phyloP scores from a whole-genome alignment of 2,329 filamentous ascomycete genomes.

The Colletotrichum incanum region DNA sequence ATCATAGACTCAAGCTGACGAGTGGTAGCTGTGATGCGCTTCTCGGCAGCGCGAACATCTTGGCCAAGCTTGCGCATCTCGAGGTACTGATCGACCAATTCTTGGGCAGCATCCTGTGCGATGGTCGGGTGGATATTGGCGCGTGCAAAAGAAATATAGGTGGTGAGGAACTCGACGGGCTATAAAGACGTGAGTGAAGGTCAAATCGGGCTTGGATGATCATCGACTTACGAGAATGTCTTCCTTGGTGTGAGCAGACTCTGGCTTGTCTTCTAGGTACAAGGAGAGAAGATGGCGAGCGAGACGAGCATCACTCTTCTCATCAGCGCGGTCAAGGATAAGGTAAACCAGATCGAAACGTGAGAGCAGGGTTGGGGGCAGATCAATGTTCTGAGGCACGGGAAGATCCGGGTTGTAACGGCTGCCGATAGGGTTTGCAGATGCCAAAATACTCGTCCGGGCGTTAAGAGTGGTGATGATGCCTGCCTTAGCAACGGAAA shows the following conservation, averaged over 20 bases:
- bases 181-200: slow-evolving; percentile 55
- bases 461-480: slow-evolving; percentile 98
- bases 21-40: slow-evolving; percentile 97
- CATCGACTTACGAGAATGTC: slow-evolving; percentile 82
- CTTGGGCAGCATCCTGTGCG: slow-evolving; percentile 83
- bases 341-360: slow-evolving; percentile 98
- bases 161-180: slow-evolving; percentile 95
- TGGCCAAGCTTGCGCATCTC: slow-evolving; percentile 95
- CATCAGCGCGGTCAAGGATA: slow-evolving; percentile 93
- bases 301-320: slow-evolving; percentile 88
- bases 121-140: slow-evolving; percentile 87
- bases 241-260: slow-evolving; percentile 80
- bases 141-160: slow-evolving; percentile 97
- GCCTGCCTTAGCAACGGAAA: slow-evolving; percentile 89
- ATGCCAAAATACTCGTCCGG: slow-evolving; percentile 94
- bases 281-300: slow-evolving; percentile 95
- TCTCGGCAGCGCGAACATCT: slow-evolving; percentile 88
- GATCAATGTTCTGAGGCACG: slow-evolving; percentile 97
- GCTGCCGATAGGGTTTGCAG: slow-evolving; percentile 97
- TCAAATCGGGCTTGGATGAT: background rate
- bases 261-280: slow-evolving; percentile 95
- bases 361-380: slow-evolving; percentile 93
- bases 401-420: slow-evolving; percentile 97
- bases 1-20: slow-evolving; percentile 99
- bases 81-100: slow-evolving; percentile 90